Evolutionary conservation across 2,329 filamentous ascomycete species (phyloP), one percentile per base, ranked within the genome.

Genomic region (Thyridium curvatum): DNA sequence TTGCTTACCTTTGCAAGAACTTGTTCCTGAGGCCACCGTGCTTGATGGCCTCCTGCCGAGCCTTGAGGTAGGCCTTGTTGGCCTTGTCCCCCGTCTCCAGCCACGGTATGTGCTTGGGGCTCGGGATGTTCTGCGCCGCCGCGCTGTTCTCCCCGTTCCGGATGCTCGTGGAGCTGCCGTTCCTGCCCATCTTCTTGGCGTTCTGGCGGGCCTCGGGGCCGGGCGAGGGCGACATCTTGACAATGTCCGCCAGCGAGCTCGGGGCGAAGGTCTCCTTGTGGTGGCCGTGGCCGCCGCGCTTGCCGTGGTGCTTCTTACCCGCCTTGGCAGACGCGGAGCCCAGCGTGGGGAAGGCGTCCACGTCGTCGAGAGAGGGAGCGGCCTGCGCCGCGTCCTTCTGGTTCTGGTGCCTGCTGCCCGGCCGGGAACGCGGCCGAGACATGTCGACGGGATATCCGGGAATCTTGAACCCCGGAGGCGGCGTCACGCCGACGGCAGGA

Each of bases 11-110:
- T 62, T 96, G 91, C 39, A 98, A 65, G 53, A 97, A 98, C 59
- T 97, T 97, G 61, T 97, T 98, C 46, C 93, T 79, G 58, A 96
- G 77, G 50, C 90, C 93, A 49, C 93, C 93, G 59, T 98, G 93
- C 65, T 94, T 94, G 60, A 98, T 95, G 41, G 93, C 93, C 64
- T 97, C 91, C 54, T 90, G 86, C 38, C 93, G 84, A 50, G 90
- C 88, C 65, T 95, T 95, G 50, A 98, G 77, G 59, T 98, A 98
- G 17, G 88, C 84, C 62, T 90, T 89, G 60, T 98, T 97, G 47
- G 87, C 87, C 46, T 79, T 80, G 38, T 91, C 82, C 16, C 93
- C 93, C 3, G 93, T 97, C 62, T 96, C 91, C 4, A 97, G 68
- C 93, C 93, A 98, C 1, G 93, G 93, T 34, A 98, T 88, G 51